Conservation (phyloP, 1,139 yeast species). For the Meyerozyma smithsonii region DNA sequence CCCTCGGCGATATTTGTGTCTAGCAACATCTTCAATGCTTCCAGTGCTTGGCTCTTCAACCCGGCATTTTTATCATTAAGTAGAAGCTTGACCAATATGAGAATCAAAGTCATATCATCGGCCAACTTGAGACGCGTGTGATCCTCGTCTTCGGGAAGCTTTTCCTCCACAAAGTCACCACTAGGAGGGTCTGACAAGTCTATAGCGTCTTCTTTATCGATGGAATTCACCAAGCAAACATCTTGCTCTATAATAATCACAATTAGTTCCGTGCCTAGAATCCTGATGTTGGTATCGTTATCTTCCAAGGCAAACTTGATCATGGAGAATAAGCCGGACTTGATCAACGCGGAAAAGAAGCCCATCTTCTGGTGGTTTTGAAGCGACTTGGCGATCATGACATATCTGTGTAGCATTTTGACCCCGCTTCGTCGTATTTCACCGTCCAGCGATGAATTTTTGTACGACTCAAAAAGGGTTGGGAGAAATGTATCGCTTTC, state of each 20-base stretch:
- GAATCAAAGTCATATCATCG: conserved; percentile 58
- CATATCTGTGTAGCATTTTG: conserved; percentile 74
- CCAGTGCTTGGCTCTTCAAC: conserved; percentile 74
- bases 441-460: conserved; percentile 7
- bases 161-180: conserved; percentile 6
- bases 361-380: conserved; percentile 60
- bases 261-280: conserved; percentile 77
- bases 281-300: conserved; percentile 47
- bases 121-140: conserved; percentile 31
- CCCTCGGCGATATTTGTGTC: conserved; percentile 48
- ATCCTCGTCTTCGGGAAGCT: conserved; percentile 9
- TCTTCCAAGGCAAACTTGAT: conserved; percentile 68
- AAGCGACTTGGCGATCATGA: conserved; percentile 65
- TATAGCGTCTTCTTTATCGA: conserved; percentile 31
- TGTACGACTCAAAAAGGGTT: conserved; percentile 55
- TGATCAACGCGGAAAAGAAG: conserved; percentile 61
- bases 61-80: conserved; percentile 66
- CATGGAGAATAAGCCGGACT: conserved; percentile 65
- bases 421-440: conserved; percentile 64
- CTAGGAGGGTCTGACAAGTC: conserved; percentile 32
- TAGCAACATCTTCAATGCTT: conserved; percentile 69
- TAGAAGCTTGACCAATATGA: conserved; percentile 57
- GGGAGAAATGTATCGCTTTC: conserved; percentile 36
- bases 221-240: conserved; percentile 54
- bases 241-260: conserved; percentile 84